Conservation (phyloP, 257 asterid genomes). For the Solanum medicagineum region DNA sequence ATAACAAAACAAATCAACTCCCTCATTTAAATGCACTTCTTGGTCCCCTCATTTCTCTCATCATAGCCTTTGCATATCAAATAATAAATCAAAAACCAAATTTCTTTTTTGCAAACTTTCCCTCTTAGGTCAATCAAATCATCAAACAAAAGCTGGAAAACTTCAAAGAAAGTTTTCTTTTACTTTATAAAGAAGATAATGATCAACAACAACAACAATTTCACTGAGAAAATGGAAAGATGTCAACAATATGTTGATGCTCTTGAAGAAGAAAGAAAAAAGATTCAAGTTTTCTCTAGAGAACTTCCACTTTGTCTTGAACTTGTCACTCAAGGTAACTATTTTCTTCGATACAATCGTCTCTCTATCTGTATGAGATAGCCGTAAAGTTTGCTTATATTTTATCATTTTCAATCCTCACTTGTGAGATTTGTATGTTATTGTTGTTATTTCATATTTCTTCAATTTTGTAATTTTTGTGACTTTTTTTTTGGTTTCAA, state of each 20-base stretch:
- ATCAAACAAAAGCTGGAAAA: background rate
- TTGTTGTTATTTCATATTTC: too few species aligned
- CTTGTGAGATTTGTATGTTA: too few species aligned
- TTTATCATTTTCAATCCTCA: too few species aligned
- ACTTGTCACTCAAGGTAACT: conserved; percentile 68
- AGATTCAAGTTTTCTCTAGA: conserved; percentile 88
- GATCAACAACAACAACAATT: conserved; percentile 28
- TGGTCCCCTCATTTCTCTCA: conserved; percentile 9
- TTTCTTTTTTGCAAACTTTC: background rate
- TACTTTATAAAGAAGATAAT: conserved; percentile 4
- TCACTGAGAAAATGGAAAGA: conserved; percentile 39
- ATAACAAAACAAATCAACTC: conserved; percentile 10
- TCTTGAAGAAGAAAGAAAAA: conserved; percentile 61
- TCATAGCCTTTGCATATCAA: background rate
- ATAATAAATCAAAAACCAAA: background rate
- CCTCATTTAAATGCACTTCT: background rate
- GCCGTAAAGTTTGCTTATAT: too few species aligned
- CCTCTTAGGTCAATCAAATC: background rate
- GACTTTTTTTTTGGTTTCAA: background rate
- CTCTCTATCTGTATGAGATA: too few species aligned
- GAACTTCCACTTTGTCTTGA: conserved; percentile 92
- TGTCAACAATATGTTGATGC: conserved; percentile 49
- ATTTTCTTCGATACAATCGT: too few species aligned
- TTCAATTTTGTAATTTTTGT: background rate
- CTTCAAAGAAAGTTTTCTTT: background rate